These are phyloP conservation scores for Volvariella surrecta DNA, from an alignment of 1,284 basidiomycete genomes.

Conservation along the genomic window DNA sequence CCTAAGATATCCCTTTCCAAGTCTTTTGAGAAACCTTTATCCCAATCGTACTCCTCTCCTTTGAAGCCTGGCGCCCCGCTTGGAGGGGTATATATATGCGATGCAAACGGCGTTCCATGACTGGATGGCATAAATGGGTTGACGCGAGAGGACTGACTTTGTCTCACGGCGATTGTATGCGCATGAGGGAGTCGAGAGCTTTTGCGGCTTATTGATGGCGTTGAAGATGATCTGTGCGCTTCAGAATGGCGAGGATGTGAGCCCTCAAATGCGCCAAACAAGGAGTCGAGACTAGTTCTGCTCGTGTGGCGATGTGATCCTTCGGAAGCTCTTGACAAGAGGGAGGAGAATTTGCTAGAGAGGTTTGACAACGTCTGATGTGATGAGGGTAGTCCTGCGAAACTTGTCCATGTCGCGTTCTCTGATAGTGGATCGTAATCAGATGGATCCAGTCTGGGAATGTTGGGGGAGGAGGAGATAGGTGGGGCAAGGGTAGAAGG, in stretches of 20 bases:
- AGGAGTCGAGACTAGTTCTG: neutral
- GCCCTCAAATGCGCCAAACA: conserved; percentile 3
- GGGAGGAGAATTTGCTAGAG: neutral
- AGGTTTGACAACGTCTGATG: conserved; percentile 23
- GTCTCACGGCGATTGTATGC: conserved; percentile 9
- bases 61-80: conserved; percentile 74
- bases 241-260: neutral
- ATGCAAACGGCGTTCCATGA: conserved; percentile 43
- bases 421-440: neutral
- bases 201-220: conserved; percentile 3
- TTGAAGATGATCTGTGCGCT: conserved; percentile 5
- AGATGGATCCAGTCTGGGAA: neutral
- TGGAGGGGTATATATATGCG: conserved; percentile 52
- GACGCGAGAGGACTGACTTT: conserved; percentile 13
- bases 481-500: conserved; percentile 13
- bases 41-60: conserved; percentile 49
- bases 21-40: conserved; percentile 39
- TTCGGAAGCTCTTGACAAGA: conserved; percentile 4
- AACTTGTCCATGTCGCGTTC: neutral
- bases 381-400: conserved; percentile 13
- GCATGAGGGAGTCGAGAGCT: conserved; percentile 9
- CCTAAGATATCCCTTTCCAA: conserved; percentile 21
- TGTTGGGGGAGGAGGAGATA: conserved; percentile 7
- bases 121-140: conserved; percentile 16
- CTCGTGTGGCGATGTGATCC: neutral